A percentile compares a stretch with the other conserved stretches of the same genome.
Conservation (phyloP, 345 rosid genomes). For the Dipteronia sinensis region DNA sequence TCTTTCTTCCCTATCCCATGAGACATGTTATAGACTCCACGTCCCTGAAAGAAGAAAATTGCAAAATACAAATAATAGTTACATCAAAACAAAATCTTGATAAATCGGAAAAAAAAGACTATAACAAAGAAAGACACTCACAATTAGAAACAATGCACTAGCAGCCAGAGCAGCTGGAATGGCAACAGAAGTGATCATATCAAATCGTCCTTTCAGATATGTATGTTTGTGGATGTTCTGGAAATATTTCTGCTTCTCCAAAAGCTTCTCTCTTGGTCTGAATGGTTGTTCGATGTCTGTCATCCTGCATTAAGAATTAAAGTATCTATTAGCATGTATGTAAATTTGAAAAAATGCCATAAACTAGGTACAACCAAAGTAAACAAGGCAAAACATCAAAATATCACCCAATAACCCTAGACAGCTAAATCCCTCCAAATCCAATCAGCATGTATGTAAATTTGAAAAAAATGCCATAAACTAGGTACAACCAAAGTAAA, state of each 20-base stretch:
- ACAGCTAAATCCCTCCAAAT: no score
- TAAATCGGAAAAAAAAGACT: background rate
- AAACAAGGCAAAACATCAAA: background rate
- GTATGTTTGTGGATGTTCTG: constrained; percentile 81
- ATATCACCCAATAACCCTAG: background rate
- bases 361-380: background rate
- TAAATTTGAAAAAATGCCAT: background rate
- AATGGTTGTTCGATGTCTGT: constrained; percentile 60
- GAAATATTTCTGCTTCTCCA: constrained; percentile 77
- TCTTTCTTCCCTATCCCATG: constrained; percentile 87
- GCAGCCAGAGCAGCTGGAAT: constrained; percentile 77
- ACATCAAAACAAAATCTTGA: background rate
- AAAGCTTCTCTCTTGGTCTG: constrained; percentile 79
- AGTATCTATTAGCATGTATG: background rate
- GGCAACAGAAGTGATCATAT: constrained; percentile 87
- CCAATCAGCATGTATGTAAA: background rate
- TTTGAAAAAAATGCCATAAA: background rate
- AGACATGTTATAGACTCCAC: constrained; percentile 85
- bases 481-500: background rate
- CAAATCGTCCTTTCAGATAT: constrained; percentile 77
- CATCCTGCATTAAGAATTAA: constrained; percentile 44
- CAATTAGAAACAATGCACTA: constrained; percentile 59
- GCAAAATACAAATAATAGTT: background rate
- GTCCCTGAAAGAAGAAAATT: constrained; percentile 51
- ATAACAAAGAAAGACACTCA: constrained; percentile 38